Conservation (phyloP, 192 early-diverging fungal species). For the Coemansia nantahalensis region DNA sequence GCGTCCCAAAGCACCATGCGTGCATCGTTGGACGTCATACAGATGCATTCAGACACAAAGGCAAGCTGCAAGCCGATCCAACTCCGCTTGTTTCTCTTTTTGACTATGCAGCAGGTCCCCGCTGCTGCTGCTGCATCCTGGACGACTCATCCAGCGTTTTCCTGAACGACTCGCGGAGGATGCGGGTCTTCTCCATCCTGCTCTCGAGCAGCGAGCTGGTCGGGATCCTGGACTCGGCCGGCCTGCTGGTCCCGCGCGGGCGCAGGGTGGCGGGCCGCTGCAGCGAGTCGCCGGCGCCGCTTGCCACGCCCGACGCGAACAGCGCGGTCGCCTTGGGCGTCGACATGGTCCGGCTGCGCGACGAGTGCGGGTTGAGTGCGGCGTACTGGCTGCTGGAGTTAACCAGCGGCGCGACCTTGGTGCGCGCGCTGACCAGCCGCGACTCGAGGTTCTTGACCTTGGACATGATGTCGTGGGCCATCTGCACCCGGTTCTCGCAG, state of each 20-base stretch:
- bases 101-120: conserved; percentile 9
- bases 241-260: conserved; percentile 4
- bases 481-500: conserved; percentile 59
- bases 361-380: conserved; percentile 32
- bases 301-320: conserved; percentile 3
- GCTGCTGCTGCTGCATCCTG: neutral
- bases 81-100: no score
- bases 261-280: conserved; percentile 19
- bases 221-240: conserved; percentile 14
- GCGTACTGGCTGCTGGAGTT: conserved; percentile 44
- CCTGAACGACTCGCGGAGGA: conserved; percentile 25
- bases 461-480: conserved; percentile 75
- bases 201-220: conserved; percentile 20
- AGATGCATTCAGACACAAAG: no score
- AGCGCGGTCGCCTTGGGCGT: conserved; percentile 26
- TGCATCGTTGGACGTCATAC: no score
- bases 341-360: conserved; percentile 37
- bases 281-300: conserved; percentile 2
- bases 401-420: conserved; percentile 69
- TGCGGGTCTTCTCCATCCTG: conserved; percentile 26
- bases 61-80: no score
- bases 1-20: no score
- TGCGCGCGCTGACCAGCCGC: conserved; percentile 69
- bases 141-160: conserved; percentile 18
- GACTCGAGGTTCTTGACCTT: conserved; percentile 75